phyloP scores from a whole-genome alignment of 371 early-diverging fungal genomes.

The Mycotypha africana region DNA sequence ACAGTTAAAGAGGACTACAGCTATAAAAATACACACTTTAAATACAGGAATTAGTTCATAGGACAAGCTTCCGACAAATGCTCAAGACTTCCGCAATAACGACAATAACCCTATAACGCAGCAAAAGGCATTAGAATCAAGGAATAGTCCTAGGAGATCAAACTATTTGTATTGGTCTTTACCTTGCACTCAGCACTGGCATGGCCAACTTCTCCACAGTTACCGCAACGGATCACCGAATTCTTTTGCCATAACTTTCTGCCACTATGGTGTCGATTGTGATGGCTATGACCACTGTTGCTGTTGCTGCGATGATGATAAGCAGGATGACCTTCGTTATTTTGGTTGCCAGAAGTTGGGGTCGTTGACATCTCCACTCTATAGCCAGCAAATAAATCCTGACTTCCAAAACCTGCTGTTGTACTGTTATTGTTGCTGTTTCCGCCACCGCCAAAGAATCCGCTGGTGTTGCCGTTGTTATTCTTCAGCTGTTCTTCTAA shows the following conservation, averaged over 20 bases:
- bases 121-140: no score
- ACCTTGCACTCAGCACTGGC: constrained; percentile 45
- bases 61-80: constrained; percentile 38
- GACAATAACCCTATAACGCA: constrained; percentile 28
- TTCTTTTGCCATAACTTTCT: constrained; percentile 16
- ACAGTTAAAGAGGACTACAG: no score
- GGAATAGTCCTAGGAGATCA: no score
- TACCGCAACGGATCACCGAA: constrained; percentile 34
- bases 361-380: constrained; percentile 15
- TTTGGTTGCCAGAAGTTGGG: not conserved
- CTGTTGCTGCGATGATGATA: no score
- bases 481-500: constrained; percentile 5
- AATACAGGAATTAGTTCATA: constrained; percentile 3
- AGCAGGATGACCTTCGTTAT: not conserved
- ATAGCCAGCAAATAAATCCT: constrained; percentile 22
- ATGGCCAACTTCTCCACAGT: constrained; percentile 51
- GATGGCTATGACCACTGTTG: not conserved
- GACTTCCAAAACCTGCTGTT: constrained; percentile 27
- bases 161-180: no score
- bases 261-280: not conserved
- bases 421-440: constrained; percentile 17
- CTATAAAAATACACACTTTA: not conserved
- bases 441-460: no score
- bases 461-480: no score
- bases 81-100: constrained; percentile 32